phyloP scores from a whole-genome alignment of 192 early-diverging fungal genomes.

The Diversispora epigaea region DNA sequence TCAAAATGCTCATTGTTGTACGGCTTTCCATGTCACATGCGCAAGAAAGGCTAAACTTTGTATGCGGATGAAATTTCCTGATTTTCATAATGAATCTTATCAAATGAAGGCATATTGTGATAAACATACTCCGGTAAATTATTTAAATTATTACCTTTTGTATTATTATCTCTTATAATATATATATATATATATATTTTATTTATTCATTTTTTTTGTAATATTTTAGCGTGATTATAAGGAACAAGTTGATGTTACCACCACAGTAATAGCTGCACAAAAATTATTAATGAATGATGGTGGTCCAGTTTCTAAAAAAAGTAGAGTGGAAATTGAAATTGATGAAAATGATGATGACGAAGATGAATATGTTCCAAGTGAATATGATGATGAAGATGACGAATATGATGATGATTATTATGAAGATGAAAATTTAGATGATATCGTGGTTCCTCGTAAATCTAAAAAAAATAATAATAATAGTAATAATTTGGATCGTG shows the following conservation, averaged over 20 bases:
- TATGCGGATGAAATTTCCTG: constrained; percentile 76
- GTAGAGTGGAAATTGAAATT: constrained; percentile 9
- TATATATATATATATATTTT: not conserved
- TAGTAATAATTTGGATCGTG: not conserved
- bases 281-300: constrained; percentile 26
- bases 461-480: not conserved
- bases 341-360: constrained; percentile 42
- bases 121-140: constrained; percentile 77
- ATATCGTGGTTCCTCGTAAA: not conserved
- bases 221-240: constrained; percentile 49
- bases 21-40: constrained; percentile 92
- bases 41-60: constrained; percentile 83
- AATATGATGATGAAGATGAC: constrained; percentile 39
- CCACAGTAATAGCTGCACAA: constrained; percentile 37
- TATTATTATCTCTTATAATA: not conserved
- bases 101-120: constrained; percentile 77
- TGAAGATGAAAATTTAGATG: not conserved
- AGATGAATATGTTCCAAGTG: constrained; percentile 41
- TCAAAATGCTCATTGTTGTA: constrained; percentile 82
- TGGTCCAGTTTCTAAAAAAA: constrained; percentile 37
- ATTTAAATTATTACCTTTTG: constrained; percentile 12
- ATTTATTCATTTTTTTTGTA: not conserved
- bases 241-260: constrained; percentile 48
- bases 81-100: constrained; percentile 61
- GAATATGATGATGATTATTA: constrained; percentile 17